Evolutionary conservation across 345 rosid species (phyloP).

Genomic region (Hibiscus syriacus): DNA sequence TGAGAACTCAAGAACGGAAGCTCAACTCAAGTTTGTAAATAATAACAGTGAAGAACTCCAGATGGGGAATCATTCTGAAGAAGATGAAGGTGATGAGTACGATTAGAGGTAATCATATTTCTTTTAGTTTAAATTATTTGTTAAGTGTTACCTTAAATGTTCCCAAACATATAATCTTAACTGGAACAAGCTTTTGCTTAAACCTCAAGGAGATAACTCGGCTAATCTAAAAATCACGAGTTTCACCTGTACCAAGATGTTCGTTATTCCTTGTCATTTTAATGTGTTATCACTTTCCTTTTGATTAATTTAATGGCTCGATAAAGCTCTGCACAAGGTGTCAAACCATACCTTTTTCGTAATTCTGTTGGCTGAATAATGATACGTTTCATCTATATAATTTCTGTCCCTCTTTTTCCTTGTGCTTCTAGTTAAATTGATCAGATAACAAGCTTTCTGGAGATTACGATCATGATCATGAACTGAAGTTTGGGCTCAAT

Average conservation of each 20-base stretch:
- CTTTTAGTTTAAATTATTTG: neutral
- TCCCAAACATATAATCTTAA: neutral
- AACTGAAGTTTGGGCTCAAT: neutral
- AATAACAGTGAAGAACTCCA: slow-evolving; percentile 34
- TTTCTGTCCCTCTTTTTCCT: neutral
- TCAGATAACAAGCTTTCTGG: neutral
- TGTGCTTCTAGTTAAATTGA: neutral
- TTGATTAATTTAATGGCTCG: neutral
- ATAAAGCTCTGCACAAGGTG: too few relatives aligned
- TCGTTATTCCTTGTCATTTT: neutral
- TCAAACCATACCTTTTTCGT: too few relatives aligned
- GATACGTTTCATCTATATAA: neutral
- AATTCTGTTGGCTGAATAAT: neutral
- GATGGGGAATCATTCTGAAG: slow-evolving; percentile 47
- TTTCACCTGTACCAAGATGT: neutral
- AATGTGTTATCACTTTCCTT: neutral
- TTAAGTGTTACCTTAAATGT: neutral
- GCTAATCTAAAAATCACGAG: too few relatives aligned
- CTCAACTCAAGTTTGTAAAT: slow-evolving; percentile 51
- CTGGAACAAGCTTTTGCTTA: neutral
- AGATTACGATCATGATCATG: neutral
- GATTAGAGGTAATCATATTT: slow-evolving; percentile 46
- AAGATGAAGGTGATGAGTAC: too few relatives aligned
- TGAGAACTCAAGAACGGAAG: too few relatives aligned
- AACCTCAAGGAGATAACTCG: neutral